Evolutionary conservation across 2,329 filamentous ascomycete genomes (phyloP).

Genomic region (Dothideomycetes sp.): DNA sequence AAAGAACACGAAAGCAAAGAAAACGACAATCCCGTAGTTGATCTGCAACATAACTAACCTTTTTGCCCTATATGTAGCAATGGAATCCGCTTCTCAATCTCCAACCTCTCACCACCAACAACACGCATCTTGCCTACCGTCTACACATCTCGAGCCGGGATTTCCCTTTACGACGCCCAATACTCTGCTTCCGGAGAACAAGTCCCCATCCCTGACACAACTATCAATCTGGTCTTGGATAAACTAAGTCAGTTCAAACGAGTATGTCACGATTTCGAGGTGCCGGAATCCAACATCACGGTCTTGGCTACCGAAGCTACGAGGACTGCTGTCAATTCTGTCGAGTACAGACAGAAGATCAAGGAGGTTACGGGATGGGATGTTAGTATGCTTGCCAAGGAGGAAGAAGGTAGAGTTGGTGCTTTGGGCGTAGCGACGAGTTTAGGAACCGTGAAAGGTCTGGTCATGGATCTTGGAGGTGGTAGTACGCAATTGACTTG

Average conservation of each 20-base stretch:
- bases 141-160: constrained; percentile 67
- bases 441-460: constrained; percentile 58
- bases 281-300: constrained; percentile 56
- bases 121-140: constrained; percentile 67
- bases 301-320: constrained; percentile 87
- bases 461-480: constrained; percentile 83
- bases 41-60: too few species aligned
- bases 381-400: constrained; percentile 65
- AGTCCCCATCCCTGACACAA: constrained; percentile 47
- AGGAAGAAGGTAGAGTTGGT: constrained; percentile 74
- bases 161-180: constrained; percentile 81
- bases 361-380: constrained; percentile 53
- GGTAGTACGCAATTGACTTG: constrained; percentile 63
- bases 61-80: too few species aligned
- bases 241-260: constrained; percentile 61
- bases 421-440: constrained; percentile 74
- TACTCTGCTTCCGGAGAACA: constrained; percentile 30
- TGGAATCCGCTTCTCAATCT: constrained; percentile 86
- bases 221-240: constrained; percentile 57
- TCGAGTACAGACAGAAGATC: constrained; percentile 58
- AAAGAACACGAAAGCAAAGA: background rate
- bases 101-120: constrained; percentile 61
- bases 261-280: constrained; percentile 61
- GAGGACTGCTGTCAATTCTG: constrained; percentile 66
- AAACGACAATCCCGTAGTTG: background rate